Evolutionary conservation across 257 asterid species (phyloP).

Genomic region (Forsythia suspensa): DNA sequence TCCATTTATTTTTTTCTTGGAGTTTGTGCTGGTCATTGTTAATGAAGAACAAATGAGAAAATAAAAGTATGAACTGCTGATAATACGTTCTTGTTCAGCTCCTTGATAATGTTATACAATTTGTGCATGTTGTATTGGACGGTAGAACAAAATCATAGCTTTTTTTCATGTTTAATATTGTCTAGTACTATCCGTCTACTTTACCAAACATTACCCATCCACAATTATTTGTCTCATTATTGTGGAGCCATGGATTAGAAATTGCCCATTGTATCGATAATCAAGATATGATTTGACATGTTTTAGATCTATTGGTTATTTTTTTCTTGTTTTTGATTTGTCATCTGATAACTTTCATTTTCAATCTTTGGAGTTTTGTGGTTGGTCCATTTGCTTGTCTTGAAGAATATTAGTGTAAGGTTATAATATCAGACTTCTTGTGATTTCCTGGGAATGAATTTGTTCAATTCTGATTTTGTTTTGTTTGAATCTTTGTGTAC

Average conservation of each 20-base stretch:
- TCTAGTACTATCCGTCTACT: background rate
- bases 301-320: slow-evolving; percentile 42
- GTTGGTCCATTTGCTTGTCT: slow-evolving; percentile 59
- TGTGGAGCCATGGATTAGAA: background rate
- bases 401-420: slow-evolving; percentile 46
- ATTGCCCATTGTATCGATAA: slow-evolving; percentile 24
- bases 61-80: slow-evolving; percentile 13
- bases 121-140: background rate
- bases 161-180: background rate
- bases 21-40: slow-evolving; percentile 29
- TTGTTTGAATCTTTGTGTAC: slow-evolving; percentile 44
- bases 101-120: background rate
- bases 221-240: no score
- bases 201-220: background rate
- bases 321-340: slow-evolving; percentile 32
- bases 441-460: slow-evolving; percentile 32
- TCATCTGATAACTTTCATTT: slow-evolving; percentile 39
- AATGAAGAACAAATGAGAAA: slow-evolving; percentile 31
- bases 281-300: slow-evolving; percentile 45
- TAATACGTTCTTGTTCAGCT: background rate
- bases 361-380: slow-evolving; percentile 61
- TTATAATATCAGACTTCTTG: slow-evolving; percentile 23
- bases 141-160: background rate
- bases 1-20: slow-evolving; percentile 30
- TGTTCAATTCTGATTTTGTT: slow-evolving; percentile 39